Conservation (phyloP, 176 grass and related monocot genomes). For the Phoenix roebelenii region DNA sequence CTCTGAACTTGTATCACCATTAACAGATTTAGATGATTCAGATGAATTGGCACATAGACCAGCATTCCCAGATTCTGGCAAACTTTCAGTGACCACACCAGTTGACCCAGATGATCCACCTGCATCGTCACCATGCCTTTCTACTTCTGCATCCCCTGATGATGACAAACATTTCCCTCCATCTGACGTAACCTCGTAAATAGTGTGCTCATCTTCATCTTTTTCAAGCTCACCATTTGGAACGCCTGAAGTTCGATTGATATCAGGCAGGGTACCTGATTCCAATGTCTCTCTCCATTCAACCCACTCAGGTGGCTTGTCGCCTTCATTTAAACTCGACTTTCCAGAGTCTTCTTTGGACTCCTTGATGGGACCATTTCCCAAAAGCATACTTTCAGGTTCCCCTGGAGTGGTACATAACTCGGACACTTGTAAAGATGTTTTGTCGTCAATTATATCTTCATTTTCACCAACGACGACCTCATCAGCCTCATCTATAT, state of each 20-base stretch:
- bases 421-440: constrained; percentile 6
- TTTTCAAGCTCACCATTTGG: constrained; percentile 11
- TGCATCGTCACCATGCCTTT: not conserved
- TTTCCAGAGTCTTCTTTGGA: not conserved
- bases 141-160: constrained; percentile 20
- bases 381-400: constrained; percentile 10
- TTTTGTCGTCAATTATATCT: constrained; percentile 6
- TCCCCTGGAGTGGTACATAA: constrained; percentile 12
- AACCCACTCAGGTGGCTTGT: constrained; percentile 16
- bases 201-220: constrained; percentile 6
- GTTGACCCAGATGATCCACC: not conserved
- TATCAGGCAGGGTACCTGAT: not conserved
- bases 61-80: not conserved
- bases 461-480: constrained; percentile 22
- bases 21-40: not conserved
- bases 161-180: not conserved
- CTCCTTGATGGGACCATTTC: constrained; percentile 20
- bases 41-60: not conserved
- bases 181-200: not conserved
- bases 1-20: not conserved
- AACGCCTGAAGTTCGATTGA: constrained; percentile 5
- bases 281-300: constrained; percentile 15
- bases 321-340: constrained; percentile 5
- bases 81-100: not conserved
- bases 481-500: constrained; percentile 19